These are phyloP conservation scores for Hymenoscyphus scutula DNA, from an alignment of 2,329 filamentous ascomycete species.

Conservation along the genomic window DNA sequence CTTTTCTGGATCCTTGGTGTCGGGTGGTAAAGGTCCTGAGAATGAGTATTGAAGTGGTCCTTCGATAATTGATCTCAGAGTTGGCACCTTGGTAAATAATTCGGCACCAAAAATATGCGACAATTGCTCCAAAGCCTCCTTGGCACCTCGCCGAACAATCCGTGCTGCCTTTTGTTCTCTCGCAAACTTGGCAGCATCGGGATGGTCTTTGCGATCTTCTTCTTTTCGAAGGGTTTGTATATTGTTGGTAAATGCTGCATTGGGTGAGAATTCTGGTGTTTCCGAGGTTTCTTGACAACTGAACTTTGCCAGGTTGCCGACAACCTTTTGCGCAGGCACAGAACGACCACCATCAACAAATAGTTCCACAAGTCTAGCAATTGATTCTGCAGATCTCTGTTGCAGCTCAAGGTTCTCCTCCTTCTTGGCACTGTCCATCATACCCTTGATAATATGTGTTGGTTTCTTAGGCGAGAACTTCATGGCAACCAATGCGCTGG, in stretches of 20 bases:
- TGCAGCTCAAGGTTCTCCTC: constrained; percentile 92
- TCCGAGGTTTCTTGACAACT: constrained; percentile 97
- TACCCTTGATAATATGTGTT: constrained; percentile 85
- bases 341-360: constrained; percentile 78
- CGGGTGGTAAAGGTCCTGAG: constrained; percentile 64
- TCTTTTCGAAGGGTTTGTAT: constrained; percentile 96
- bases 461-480: constrained; percentile 88
- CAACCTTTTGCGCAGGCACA: constrained; percentile 91
- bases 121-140: constrained; percentile 88
- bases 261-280: constrained; percentile 89
- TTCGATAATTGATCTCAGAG: constrained; percentile 77
- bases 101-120: constrained; percentile 73
- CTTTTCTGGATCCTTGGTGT: constrained; percentile 71
- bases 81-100: constrained; percentile 81
- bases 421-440: constrained; percentile 97
- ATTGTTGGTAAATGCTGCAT: constrained; percentile 72
- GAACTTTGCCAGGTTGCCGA: constrained; percentile 93
- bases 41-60: constrained; percentile 75
- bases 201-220: constrained; percentile 89
- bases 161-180: constrained; percentile 84
- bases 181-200: constrained; percentile 86
- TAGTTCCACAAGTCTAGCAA: constrained; percentile 80
- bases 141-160: constrained; percentile 88
- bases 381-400: constrained; percentile 77
- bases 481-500: constrained; percentile 86